phyloP scores from a whole-genome alignment of 2,329 filamentous ascomycete genomes.

The Raffaelea ambrosiae region DNA sequence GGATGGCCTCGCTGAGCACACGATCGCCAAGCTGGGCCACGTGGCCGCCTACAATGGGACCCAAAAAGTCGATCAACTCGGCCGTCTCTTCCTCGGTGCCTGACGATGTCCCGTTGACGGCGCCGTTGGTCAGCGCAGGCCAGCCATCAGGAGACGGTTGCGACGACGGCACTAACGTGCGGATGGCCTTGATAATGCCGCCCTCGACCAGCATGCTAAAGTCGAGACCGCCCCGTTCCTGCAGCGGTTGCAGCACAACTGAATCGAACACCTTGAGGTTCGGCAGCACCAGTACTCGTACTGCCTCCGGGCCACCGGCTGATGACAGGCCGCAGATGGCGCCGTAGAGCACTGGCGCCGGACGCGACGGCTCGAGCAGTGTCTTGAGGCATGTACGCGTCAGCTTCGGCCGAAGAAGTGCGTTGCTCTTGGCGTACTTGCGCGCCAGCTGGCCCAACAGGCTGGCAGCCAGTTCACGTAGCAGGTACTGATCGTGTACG shows the following conservation, averaged over 20 bases:
- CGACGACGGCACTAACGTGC: slow-evolving; percentile 28
- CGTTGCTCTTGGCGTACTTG: slow-evolving; percentile 74
- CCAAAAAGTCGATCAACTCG: slow-evolving; percentile 46
- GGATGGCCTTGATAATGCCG: slow-evolving; percentile 45
- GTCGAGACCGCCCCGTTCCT: slow-evolving; percentile 41
- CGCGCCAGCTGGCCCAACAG: slow-evolving; percentile 70
- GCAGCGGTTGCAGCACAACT: slow-evolving; percentile 44
- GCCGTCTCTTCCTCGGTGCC: slow-evolving; percentile 27
- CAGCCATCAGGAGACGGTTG: no score
- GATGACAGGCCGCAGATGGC: slow-evolving; percentile 72
- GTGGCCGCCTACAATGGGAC: slow-evolving; percentile 42
- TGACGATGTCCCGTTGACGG: background rate
- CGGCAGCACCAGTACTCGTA: slow-evolving; percentile 47
- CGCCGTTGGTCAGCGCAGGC: slow-evolving; percentile 27
- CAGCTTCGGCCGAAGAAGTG: slow-evolving; percentile 76
- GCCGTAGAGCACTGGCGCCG: slow-evolving; percentile 79
- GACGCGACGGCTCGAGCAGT: slow-evolving; percentile 79
- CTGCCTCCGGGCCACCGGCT: slow-evolving; percentile 59
- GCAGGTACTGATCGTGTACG: slow-evolving; percentile 59
- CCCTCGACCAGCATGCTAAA: slow-evolving; percentile 44
- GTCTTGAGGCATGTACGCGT: slow-evolving; percentile 89
- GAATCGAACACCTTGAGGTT: slow-evolving; percentile 47
- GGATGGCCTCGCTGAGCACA: slow-evolving; percentile 38
- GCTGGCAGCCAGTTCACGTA: slow-evolving; percentile 77
- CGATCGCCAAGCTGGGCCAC: slow-evolving; percentile 37